Base-by-base conservation (phyloP, 2,329 filamentous ascomycete genomes). In the Clarireedia monteithiana region DNA sequence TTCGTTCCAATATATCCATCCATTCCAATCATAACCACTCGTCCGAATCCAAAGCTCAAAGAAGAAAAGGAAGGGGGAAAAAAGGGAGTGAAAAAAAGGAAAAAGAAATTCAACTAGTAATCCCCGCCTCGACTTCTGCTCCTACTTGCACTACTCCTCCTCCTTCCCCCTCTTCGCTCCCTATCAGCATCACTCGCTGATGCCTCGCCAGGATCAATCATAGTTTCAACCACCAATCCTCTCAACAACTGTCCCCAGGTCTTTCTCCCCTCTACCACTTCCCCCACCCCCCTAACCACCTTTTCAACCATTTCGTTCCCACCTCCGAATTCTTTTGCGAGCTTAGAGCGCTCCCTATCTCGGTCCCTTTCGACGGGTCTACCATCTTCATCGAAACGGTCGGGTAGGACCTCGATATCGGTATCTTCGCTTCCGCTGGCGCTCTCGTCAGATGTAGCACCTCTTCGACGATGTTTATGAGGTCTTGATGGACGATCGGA, bases 321-420 rank as follows among this genome's bases (percentile, higher is more conserved):
- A 12, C 56, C 56, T 20, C 54, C 46, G 23, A 54, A 54, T 23
- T 54, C 52, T 24, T 40, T 54, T 3, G 52, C 52, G 9, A 54
- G 39, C n/a, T 9, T 20, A 7, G 39, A 7, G 9, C 14, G 30
- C 27, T 51, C 38, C 42, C 50, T 20, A 4, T 46, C 39, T 9
- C 17, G n/a, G 38, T 47, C 26, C 40, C 44, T 15, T 27, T 20
- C 39, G 7, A 50, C 30, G 2, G 60, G 62, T 24, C 64, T 54
- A 0, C 67, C 67, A 24, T 68, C 55, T 3, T 40, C 39, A 58
- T 69, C 67, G 56, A 69, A 69, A 6, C 66, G 38, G 53, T 65
- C 61, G 1, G 67, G 67, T 12, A 69, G 51, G 2, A 64, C 58
- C 46, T 68, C 67, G 1, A 65, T 50, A 6, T 64, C 61, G 2